These are phyloP conservation scores for Fusarium continuum DNA, from an alignment of 2,329 filamentous ascomycete genomes.

Conservation along the genomic window DNA sequence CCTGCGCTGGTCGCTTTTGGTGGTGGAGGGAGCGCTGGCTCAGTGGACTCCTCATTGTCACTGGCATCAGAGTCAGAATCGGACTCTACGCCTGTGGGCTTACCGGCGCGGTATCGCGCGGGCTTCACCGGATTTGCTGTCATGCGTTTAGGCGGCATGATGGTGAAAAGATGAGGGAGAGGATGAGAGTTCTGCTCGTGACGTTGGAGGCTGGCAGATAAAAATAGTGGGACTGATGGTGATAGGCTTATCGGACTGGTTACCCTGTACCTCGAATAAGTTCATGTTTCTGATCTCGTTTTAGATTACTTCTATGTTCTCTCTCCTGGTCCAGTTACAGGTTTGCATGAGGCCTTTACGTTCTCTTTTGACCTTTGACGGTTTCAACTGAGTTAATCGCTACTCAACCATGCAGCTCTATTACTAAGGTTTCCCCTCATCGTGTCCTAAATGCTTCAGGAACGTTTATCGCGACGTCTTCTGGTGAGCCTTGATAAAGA, in stretches of 20 bases:
- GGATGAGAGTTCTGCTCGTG: conserved; percentile 25
- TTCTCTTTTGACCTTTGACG: too few species aligned
- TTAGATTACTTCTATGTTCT: too few species aligned
- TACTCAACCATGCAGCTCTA: too few species aligned
- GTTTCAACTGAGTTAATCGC: too few species aligned
- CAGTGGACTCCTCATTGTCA: conserved; percentile 51
- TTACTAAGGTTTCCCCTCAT: too few species aligned
- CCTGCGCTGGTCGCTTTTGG: conserved; percentile 66
- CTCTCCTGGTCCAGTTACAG: too few species aligned
- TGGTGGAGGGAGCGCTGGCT: conserved; percentile 58
- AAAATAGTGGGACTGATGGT: conserved; percentile 27
- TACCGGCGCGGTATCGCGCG: conserved; percentile 86
- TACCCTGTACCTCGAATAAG: conserved; percentile 40
- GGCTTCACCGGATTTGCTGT: conserved; percentile 88
- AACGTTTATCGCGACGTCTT: too few species aligned
- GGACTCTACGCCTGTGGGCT: conserved; percentile 67
- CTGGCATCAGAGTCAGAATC: conserved; percentile 63
- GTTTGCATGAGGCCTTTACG: too few species aligned
- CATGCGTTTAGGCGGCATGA: conserved; percentile 83
- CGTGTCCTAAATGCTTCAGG: too few species aligned
- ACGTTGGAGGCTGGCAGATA: conserved; percentile 30
- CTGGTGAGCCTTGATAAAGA: too few species aligned
- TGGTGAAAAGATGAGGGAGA: conserved; percentile 18
- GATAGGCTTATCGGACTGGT: conserved; percentile 30
- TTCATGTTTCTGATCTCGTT: too few species aligned